These are phyloP conservation scores for Monosporozyma aerobia DNA, from an alignment of 805 yeast species.

Conservation along the genomic window DNA sequence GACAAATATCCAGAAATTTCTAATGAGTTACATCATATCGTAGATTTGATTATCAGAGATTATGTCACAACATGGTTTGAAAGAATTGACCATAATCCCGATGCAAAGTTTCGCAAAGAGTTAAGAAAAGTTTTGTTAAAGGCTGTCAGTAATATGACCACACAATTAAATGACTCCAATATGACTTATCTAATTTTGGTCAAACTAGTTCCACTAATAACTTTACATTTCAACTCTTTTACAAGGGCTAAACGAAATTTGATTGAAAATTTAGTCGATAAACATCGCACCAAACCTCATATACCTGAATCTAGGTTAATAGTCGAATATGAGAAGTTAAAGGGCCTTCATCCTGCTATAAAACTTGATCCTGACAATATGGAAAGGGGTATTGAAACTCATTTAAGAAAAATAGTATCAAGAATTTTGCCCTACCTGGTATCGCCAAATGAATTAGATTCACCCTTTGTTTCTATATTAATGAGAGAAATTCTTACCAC, in stretches of 20 bases:
- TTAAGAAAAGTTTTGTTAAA: conserved; percentile 35
- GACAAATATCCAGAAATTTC: conserved; percentile 24
- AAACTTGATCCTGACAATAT: conserved; percentile 28
- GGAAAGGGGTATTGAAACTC: conserved; percentile 38
- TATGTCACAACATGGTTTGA: conserved; percentile 51
- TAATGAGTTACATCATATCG: conserved; percentile 36
- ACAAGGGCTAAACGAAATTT: not conserved
- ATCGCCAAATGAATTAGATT: conserved; percentile 34
- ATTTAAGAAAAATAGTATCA: conserved; percentile 38
- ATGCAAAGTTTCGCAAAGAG: conserved; percentile 32
- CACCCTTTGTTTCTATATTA: conserved; percentile 41
- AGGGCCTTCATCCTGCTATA: conserved; percentile 52
- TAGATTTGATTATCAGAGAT: conserved; percentile 40
- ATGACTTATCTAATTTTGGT: conserved; percentile 48
- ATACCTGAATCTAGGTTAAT: conserved; percentile 34
- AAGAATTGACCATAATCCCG: conserved; percentile 30
- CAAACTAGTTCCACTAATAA: conserved; percentile 52
- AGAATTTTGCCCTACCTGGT: conserved; percentile 40
- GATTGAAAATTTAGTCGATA: not conserved
- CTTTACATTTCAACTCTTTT: conserved; percentile 45
- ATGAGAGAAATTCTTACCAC: conserved; percentile 56
- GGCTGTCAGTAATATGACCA: conserved; percentile 36
- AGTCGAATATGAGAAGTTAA: conserved; percentile 26
- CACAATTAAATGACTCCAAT: conserved; percentile 39
- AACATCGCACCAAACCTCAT: not conserved